These are phyloP conservation scores for Grammothele lineata DNA, from an alignment of 768 basidiomycete genomes.

Conservation along the genomic window DNA sequence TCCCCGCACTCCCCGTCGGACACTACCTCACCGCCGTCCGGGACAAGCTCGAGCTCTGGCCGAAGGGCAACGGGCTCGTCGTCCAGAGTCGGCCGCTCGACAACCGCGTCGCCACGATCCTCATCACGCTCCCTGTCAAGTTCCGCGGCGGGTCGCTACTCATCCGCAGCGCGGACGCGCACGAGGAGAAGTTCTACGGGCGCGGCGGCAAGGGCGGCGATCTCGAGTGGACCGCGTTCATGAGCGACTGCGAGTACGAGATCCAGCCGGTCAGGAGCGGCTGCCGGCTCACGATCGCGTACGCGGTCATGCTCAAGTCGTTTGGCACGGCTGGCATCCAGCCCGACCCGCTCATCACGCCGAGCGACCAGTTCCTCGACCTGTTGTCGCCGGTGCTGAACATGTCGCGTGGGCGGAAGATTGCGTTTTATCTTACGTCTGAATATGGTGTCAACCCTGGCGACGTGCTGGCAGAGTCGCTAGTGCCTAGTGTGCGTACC, in stretches of 20 bases:
- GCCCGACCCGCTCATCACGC: constrained; percentile 63
- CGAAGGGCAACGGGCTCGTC: constrained; percentile 54
- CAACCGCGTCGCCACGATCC: constrained; percentile 66
- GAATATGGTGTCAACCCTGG: constrained; percentile 71
- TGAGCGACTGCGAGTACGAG: constrained; percentile 71
- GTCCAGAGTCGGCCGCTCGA: constrained; percentile 58
- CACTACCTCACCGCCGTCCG: constrained; percentile 65
- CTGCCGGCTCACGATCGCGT: constrained; percentile 64
- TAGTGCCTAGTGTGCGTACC: constrained; percentile 63
- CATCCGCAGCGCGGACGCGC: constrained; percentile 50
- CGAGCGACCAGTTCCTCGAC: constrained; percentile 73
- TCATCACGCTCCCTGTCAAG: constrained; percentile 71
- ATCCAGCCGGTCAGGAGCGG: constrained; percentile 69
- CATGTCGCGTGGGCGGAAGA: constrained; percentile 61
- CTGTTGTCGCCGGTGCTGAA: constrained; percentile 68
- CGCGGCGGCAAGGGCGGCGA: constrained; percentile 59
- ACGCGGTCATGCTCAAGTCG: constrained; percentile 64
- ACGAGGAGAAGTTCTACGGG: constrained; percentile 59
- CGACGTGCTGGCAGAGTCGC: constrained; percentile 60
- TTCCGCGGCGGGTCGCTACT: constrained; percentile 66
- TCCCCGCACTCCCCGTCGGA: constrained; percentile 63
- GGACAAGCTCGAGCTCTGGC: constrained; percentile 68
- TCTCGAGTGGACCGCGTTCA: constrained; percentile 77
- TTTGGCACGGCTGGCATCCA: constrained; percentile 51
- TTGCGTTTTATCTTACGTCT: constrained; percentile 68